A percentile compares a stretch with the other conserved stretches of the same genome.
Evolutionary conservation across 2,329 filamentous ascomycete genomes (phyloP).

Genomic region (Eutypa lata): DNA sequence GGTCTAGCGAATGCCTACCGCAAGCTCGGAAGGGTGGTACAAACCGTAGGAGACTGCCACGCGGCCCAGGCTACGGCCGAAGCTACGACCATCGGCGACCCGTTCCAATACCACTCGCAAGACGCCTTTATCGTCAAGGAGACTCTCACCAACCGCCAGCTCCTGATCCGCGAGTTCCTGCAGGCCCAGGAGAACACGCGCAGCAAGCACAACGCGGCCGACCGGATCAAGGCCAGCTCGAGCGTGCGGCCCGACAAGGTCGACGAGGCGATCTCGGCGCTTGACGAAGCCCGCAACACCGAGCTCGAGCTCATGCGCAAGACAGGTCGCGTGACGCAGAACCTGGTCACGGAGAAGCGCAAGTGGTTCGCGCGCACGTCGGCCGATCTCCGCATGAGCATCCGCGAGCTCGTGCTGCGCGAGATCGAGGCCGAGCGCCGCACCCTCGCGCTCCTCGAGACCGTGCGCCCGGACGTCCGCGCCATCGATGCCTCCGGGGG

Average conservation of each 20-base stretch:
- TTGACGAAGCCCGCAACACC: conserved; percentile 81
- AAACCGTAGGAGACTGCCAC: conserved; percentile 91
- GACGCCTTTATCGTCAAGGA: conserved; percentile 99
- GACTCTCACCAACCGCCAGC: conserved; percentile 94
- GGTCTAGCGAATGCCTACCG: conserved; percentile 88
- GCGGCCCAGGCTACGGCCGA: conserved; percentile 95
- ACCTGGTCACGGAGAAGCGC: conserved; percentile 82
- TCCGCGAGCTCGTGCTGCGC: conserved; percentile 89
- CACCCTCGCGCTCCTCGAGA: conserved; percentile 88
- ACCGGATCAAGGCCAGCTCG: conserved; percentile 81
- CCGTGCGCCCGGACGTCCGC: conserved; percentile 86
- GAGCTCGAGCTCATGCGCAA: conserved; percentile 82
- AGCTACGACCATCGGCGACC: conserved; percentile 89
- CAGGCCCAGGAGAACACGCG: conserved; percentile 85
- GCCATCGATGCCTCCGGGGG: conserved; percentile 90
- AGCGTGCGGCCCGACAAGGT: conserved; percentile 93
- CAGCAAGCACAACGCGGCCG: conserved; percentile 79
- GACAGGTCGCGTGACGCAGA: conserved; percentile 83
- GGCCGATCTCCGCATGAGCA: conserved; percentile 75
- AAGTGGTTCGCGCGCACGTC: conserved; percentile 88
- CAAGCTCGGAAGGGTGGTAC: conserved; percentile 90
- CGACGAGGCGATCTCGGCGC: conserved; percentile 87
- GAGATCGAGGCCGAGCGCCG: conserved; percentile 95
- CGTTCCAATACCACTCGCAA: conserved; percentile 89
- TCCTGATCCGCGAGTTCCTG: conserved; percentile 86